A percentile compares a stretch with the other conserved stretches of the same genome.
phyloP scores from a whole-genome alignment of 106 monocot species.

The Triglochin maritima region DNA sequence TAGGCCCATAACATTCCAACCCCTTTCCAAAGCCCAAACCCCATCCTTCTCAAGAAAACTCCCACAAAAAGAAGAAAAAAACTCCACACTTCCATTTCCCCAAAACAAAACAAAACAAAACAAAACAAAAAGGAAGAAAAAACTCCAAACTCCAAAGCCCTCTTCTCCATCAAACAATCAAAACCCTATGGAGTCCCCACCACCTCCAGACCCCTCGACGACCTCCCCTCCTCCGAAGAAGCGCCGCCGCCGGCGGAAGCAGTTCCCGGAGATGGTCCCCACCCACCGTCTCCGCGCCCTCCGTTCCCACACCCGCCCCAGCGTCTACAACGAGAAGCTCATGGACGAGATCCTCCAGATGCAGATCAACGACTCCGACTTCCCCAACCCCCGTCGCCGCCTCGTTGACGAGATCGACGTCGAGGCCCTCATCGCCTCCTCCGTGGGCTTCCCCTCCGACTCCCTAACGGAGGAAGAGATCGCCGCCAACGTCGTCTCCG shows the following conservation, averaged over 20 bases:
- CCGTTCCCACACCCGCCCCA: constrained; percentile 30
- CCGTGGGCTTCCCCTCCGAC: constrained; percentile 82
- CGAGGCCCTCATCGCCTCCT: constrained; percentile 69
- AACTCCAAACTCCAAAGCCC: too few species aligned
- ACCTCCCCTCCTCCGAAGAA: constrained; percentile 19
- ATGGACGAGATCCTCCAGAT: constrained; percentile 44
- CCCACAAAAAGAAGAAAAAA: too few species aligned
- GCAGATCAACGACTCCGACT: constrained; percentile 35
- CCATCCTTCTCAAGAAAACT: too few species aligned
- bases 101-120: too few species aligned
- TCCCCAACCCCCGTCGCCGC: constrained; percentile 10
- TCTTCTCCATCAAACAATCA: too few species aligned
- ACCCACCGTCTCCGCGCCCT: constrained; percentile 36
- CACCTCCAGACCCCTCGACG: too few species aligned
- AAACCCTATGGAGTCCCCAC: too few species aligned
- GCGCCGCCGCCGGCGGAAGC: constrained; percentile 61
- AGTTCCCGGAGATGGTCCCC: constrained; percentile 71
- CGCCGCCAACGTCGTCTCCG: constrained; percentile 40
- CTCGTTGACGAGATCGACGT: constrained; percentile 50
- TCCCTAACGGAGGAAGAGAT: constrained; percentile 97
- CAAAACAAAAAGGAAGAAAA: too few species aligned
- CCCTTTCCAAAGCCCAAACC: too few species aligned
- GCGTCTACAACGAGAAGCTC: constrained; percentile 36
- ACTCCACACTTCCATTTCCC: too few species aligned
- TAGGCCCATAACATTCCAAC: too few species aligned